Base-by-base conservation (phyloP, 441 rosid genomes). In the Erysimum pusillum region DNA sequence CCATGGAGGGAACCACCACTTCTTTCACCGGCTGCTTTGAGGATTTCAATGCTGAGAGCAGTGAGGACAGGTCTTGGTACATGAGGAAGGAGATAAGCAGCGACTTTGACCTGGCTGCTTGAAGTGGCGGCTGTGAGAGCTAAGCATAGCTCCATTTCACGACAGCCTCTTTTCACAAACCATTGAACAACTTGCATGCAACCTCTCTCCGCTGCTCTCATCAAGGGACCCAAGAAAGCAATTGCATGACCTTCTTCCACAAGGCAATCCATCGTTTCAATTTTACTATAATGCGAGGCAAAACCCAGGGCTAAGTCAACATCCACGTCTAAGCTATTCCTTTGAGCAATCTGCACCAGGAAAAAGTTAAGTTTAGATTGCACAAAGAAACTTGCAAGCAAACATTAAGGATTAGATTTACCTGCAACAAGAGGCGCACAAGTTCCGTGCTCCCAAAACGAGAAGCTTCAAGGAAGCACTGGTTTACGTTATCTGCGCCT, bases 371-470 rank as follows among this genome's bases (percentile, higher is more conserved):
- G 56, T 67, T 36, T n/a, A 38, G 42, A 41, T 1, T 28, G 51
- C 67, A 22, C 7, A 62, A 41, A 22, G 13, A 6, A 41, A 42
- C 17, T 62, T 41, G 67, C 36, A 62, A 38, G 41, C 39, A 49
- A 49, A 10, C 34, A 67, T 28, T 25, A 39, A 58, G 15, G 44
- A 75, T 38, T 18, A 45, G 15, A 48, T 41, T 59, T 82, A 94
- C 98, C 95, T 91, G 97, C 83, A 92, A 82, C 73, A 95, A 83
- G 67, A 95, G 87, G 75, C 97, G 93, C 58, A 92, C 99, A 42
- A 92, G 98, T 86, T 95, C 99, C 66, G 98, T 91, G 80, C 98
- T 93, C 22, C 99, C 99, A 59, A 95, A 95, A 18, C 97, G 89
- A 59, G 99, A 95, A 73, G 99, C 99, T 84, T 95, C 98, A 73